Evolutionary conservation across 106 monocot genomes (phyloP).

Genomic region (Ottelia alismoides): DNA sequence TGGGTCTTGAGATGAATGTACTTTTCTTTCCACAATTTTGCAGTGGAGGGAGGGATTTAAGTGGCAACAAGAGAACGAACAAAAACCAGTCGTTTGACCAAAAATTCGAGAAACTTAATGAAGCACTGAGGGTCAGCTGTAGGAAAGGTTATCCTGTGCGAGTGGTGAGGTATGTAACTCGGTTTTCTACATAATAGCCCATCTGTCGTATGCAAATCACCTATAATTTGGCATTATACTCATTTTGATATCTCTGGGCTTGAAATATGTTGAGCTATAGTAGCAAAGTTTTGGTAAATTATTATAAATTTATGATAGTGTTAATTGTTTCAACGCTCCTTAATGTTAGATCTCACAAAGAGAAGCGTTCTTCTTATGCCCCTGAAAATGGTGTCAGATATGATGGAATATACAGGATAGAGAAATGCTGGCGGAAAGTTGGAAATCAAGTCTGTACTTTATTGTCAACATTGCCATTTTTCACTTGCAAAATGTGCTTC

Average conservation of each 20-base stretch:
- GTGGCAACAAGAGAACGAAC: slow-evolving; percentile 30
- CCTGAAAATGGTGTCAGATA: slow-evolving; percentile 86
- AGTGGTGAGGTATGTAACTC: slow-evolving; percentile 20
- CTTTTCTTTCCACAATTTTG: neutral
- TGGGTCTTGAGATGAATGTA: too few relatives aligned
- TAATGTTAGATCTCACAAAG: slow-evolving; percentile 71
- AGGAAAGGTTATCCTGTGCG: slow-evolving; percentile 23
- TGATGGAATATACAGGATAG: slow-evolving; percentile 90
- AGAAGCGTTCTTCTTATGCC: slow-evolving; percentile 95
- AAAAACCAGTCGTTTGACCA: slow-evolving; percentile 29
- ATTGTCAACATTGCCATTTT: neutral
- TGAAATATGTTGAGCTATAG: too few relatives aligned
- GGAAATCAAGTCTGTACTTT: slow-evolving; percentile 44
- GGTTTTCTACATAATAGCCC: too few relatives aligned
- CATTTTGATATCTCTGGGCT: too few relatives aligned
- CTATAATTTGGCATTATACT: too few relatives aligned
- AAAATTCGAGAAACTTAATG: slow-evolving; percentile 26
- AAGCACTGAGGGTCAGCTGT: slow-evolving; percentile 20
- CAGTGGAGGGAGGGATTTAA: slow-evolving; percentile 26
- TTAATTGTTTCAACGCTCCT: too few relatives aligned
- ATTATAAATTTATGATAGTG: too few relatives aligned
- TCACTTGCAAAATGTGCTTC: too few relatives aligned
- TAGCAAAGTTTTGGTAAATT: too few relatives aligned
- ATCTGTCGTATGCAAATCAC: too few relatives aligned
- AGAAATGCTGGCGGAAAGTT: slow-evolving; percentile 92